These are phyloP conservation scores for Aspergillus oerlinghausenensis DNA, from an alignment of 2,329 filamentous ascomycete species.

Conservation along the genomic window DNA sequence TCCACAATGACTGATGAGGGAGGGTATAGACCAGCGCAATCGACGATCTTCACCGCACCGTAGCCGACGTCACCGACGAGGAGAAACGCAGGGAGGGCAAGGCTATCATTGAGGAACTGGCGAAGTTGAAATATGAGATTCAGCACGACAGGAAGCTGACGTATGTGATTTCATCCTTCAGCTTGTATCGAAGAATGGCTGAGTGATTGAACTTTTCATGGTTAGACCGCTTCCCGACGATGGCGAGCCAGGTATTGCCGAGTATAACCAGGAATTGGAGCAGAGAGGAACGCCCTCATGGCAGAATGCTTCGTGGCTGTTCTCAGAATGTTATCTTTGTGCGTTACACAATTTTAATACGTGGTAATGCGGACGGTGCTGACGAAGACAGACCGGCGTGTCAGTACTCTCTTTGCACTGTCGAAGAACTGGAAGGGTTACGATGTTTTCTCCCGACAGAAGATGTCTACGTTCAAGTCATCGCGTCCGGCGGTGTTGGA, in stretches of 20 bases:
- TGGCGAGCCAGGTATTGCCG: constrained; percentile 66
- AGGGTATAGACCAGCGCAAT: constrained; percentile 77
- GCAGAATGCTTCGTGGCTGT: constrained; percentile 86
- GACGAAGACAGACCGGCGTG: constrained; percentile 55
- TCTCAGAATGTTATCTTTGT: constrained; percentile 86
- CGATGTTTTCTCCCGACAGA: constrained; percentile 85
- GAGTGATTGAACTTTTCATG: neutral
- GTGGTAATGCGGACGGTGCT: constrained; percentile 12
- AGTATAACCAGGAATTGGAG: constrained; percentile 82
- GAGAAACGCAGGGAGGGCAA: constrained; percentile 76
- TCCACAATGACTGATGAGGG: constrained; percentile 1
- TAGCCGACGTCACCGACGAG: constrained; percentile 46
- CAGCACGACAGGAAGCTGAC: constrained; percentile 79
- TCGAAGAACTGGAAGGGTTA: constrained; percentile 83
- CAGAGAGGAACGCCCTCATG: constrained; percentile 69
- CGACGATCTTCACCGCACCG: constrained; percentile 78
- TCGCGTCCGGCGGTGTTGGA: constrained; percentile 83
- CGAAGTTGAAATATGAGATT: constrained; percentile 86
- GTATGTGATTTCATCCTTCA: constrained; percentile 45
- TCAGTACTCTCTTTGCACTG: constrained; percentile 71
- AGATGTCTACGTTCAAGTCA: constrained; percentile 86
- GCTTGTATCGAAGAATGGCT: neutral
- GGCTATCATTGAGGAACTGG: constrained; percentile 72
- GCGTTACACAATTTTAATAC: constrained; percentile 9
- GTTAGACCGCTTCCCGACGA: constrained; percentile 70